Evolutionary conservation across 495 filamentous ascomycete genomes (phyloP).

Genomic region (Mytilinidion resinicola): DNA sequence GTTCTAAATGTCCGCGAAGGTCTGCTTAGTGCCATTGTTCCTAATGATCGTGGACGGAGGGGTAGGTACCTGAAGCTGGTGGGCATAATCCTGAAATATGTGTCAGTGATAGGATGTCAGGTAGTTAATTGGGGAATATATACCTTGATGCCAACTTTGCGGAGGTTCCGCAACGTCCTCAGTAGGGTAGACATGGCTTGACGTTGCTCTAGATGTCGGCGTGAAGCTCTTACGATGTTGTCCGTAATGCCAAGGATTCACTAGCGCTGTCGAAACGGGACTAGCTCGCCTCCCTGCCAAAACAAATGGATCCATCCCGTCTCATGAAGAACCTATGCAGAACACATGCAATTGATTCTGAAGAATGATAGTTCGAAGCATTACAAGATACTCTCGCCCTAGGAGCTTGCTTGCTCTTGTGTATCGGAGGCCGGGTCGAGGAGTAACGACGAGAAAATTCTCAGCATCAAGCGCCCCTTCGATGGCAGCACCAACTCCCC

Average conservation of each 20-base stretch:
- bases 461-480: constrained; percentile 25
- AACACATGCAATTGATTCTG: constrained; percentile 1
- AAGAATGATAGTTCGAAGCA: constrained; percentile 29
- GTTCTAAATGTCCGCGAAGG: constrained; percentile 43
- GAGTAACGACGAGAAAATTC: constrained; percentile 16
- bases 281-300: background rate
- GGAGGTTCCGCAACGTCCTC: constrained; percentile 79
- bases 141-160: constrained; percentile 83
- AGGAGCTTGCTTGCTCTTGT: background rate
- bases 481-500: constrained; percentile 14
- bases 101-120: constrained; percentile 31
- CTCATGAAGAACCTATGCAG: background rate
- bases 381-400: constrained; percentile 15
- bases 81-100: constrained; percentile 66
- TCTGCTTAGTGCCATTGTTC: too few species aligned
- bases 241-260: constrained; percentile 3
- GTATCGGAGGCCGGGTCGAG: constrained; percentile 1
- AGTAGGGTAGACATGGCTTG: constrained; percentile 80
- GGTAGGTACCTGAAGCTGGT: constrained; percentile 79
- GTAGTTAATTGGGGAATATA: constrained; percentile 7
- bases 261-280: background rate
- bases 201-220: constrained; percentile 5
- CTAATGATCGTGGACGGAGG: background rate
- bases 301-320: background rate
- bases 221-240: background rate